Conservation (phyloP, 495 filamentous ascomycete genomes). For the Penicillium flavigenum region DNA sequence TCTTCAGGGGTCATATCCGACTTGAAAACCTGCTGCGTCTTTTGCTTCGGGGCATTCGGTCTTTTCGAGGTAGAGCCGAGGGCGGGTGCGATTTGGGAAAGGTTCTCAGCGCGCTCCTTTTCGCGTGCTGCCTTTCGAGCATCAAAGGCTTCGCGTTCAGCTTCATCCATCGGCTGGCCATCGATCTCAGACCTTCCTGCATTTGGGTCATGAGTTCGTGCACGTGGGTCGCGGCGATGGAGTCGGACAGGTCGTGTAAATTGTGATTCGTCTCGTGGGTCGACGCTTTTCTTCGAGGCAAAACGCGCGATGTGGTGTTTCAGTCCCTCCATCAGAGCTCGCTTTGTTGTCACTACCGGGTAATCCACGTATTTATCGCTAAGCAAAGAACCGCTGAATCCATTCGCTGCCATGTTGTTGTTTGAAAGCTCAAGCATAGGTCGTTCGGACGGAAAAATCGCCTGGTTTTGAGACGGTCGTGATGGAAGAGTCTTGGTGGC, state of each 20-base stretch:
- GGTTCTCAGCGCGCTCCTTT: conserved; percentile 75
- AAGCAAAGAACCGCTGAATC: conserved; percentile 59
- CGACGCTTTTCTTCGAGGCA: conserved; percentile 59
- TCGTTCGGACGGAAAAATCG: conserved; percentile 18
- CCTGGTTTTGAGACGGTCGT: conserved; percentile 19
- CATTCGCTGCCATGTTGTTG: conserved; percentile 48
- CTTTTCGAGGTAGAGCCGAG: conserved; percentile 58
- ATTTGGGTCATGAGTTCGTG: conserved; percentile 51
- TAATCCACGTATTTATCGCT: conserved; percentile 57
- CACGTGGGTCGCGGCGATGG: conserved; percentile 84
- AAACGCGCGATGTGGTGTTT: conserved; percentile 86
- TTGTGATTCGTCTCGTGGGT: conserved; percentile 72
- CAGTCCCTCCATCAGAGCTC: conserved; percentile 71
- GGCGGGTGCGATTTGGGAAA: conserved; percentile 83
- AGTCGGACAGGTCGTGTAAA: conserved; percentile 86
- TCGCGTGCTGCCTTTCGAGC: conserved; percentile 72
- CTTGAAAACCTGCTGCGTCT: conserved; percentile 67
- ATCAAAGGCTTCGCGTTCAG: conserved; percentile 70
- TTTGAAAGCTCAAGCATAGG: conserved; percentile 22
- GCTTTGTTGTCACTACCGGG: conserved; percentile 77
- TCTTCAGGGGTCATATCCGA: conserved; percentile 81
- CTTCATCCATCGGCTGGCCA: conserved; percentile 51
- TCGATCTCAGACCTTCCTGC: conserved; percentile 47
- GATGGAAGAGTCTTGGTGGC: conserved; percentile 31
- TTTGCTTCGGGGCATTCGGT: conserved; percentile 59